Base-by-base conservation (phyloP, 345 rosid genomes). In the Aquilaria sinensis region DNA sequence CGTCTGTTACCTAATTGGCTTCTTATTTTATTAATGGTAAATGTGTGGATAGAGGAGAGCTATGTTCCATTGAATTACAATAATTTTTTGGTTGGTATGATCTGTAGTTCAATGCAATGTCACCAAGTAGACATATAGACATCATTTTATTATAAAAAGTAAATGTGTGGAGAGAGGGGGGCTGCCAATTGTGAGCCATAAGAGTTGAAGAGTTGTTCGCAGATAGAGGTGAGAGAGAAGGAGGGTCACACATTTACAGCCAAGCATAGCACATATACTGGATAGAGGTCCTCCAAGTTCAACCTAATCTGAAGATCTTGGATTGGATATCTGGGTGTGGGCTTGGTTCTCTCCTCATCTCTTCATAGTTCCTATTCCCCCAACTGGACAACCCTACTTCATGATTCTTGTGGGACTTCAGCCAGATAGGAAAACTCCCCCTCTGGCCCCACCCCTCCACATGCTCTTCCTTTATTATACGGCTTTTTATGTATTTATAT, bases 391-490 rank as follows among this genome's bases (percentile, higher is more conserved):
- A 64, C 69, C 31, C 62, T 33, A 43, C 59, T 73, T 51, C 56
- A 65, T 68, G 83, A 77, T 80, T 75, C 79, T 64, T 65, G 77
- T 72, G 79, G 77, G 79, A 58, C 23, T 37, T 61, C 32, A 53
- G 74, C 72, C 84, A 77, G 79, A 77, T 78, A 70, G 72, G 74
- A 85, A 82, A 77, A 75, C 82, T 73, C 75, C 72, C 73, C 34
- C 31, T 10, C n/a, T 8, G 72, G 62, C 72, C 82, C 89, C 82
- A 75, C 86, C 69, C 60, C 12, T 67, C 70, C 88, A 80, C 80
- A 83, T 80, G 83, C 81, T 34, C 53, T 30, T 56, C 31, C 72
- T 57, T 47, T 3, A 13, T 29, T 52, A 34, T 65, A 23, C 67
- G 65, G 41, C 54, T 52, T 29, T 60, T 49, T 13, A 53, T 48